phyloP scores from a whole-genome alignment of 2,329 filamentous ascomycete genomes.

The Cadophora sp. region DNA sequence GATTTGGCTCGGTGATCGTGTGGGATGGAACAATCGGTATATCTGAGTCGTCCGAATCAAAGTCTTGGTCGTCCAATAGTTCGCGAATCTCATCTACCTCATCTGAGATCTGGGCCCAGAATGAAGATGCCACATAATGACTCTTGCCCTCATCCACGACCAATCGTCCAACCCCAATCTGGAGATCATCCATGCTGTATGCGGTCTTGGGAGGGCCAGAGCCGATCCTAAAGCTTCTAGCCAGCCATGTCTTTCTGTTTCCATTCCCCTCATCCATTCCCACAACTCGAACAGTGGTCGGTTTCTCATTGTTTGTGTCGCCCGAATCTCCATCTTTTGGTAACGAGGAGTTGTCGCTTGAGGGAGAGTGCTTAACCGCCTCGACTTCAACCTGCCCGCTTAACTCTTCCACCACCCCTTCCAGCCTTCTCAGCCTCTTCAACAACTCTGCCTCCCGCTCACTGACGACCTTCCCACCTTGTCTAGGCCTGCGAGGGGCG shows the following conservation, averaged over 20 bases:
- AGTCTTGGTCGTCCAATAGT: conserved; percentile 42
- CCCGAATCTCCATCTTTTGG: conserved; percentile 35
- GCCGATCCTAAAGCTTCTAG: conserved; percentile 36
- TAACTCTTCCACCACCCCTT: conserved; percentile 76
- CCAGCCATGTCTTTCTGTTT: conserved; percentile 39
- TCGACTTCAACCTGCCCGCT: conserved; percentile 62
- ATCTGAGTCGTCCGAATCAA: conserved; percentile 41
- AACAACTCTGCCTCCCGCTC: conserved; percentile 73
- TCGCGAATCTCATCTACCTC: conserved; percentile 55
- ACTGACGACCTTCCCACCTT: conserved; percentile 65
- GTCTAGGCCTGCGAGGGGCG: conserved; percentile 58
- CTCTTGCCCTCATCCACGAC: conserved; percentile 73
- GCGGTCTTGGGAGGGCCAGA: conserved; percentile 38
- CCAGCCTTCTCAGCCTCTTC: conserved; percentile 74
- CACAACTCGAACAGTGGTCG: conserved; percentile 35
- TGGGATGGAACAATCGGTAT: conserved; percentile 47
- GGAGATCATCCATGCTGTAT: conserved; percentile 54
- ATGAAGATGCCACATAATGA: conserved; percentile 77
- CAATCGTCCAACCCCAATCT: conserved; percentile 61
- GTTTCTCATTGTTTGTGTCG: conserved; percentile 17
- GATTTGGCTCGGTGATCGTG: conserved; percentile 65
- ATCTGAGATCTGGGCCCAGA: conserved; percentile 77
- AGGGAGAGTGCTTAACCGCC: conserved; percentile 39
- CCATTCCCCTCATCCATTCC: conserved; percentile 42
- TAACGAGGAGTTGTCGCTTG: conserved; percentile 35